These are phyloP conservation scores for Trichosporon inkin DNA, from an alignment of 1,284 basidiomycete species.

Conservation along the genomic window DNA sequence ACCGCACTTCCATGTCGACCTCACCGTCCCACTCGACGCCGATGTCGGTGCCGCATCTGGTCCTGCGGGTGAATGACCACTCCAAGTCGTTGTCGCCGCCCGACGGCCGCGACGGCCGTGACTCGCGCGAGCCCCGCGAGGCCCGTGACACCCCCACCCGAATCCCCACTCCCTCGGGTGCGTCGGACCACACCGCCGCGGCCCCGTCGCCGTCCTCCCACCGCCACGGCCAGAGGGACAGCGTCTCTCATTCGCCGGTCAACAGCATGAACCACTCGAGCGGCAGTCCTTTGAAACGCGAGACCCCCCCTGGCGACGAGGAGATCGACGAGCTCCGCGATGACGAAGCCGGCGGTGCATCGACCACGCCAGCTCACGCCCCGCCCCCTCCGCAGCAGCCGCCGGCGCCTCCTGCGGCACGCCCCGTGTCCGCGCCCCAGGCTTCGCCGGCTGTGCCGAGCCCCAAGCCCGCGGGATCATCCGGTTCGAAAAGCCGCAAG, in stretches of 20 bases:
- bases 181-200: not conserved
- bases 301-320: conserved; percentile 19
- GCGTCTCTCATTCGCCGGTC: conserved; percentile 1
- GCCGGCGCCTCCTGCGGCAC: conserved; percentile 2
- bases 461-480: conserved; percentile 19
- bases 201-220: conserved; percentile 1
- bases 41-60: conserved; percentile 21
- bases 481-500: conserved; percentile 30
- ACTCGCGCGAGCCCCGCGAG: not conserved
- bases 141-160: conserved; percentile 7
- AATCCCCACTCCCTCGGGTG: conserved; percentile 1
- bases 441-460: conserved; percentile 14
- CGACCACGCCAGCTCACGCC: not conserved
- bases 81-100: conserved; percentile 5
- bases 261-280: not conserved
- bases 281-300: conserved; percentile 9
- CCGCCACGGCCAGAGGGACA: conserved; percentile 7
- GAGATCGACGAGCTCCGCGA: conserved; percentile 28
- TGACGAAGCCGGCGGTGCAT: conserved; percentile 16
- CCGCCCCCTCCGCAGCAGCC: conserved; percentile 6
- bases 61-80: conserved; percentile 18
- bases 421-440: conserved; percentile 2
- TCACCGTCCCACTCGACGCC: conserved; percentile 12
- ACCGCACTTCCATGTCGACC: conserved; percentile 13
- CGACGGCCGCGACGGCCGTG: conserved; percentile 1